Percentiles rank a stretch among this genome's conserved stretches.
These are phyloP conservation scores for Rosa hybrid DNA, from an alignment of 331 rosid species.

Conservation along the genomic window DNA sequence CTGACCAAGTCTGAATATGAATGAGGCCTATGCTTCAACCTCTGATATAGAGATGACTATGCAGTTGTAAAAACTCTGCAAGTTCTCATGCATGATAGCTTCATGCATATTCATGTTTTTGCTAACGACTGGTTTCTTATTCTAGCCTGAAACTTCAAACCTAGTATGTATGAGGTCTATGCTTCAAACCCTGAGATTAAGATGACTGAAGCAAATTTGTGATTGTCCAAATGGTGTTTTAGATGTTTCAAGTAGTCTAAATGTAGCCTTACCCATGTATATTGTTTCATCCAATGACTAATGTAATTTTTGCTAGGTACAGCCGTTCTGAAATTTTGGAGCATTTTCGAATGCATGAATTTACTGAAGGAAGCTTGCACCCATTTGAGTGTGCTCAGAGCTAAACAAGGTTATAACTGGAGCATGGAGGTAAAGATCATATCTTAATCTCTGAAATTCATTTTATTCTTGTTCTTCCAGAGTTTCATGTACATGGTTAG, in stretches of 20 bases:
- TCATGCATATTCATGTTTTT: neutral
- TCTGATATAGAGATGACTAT: neutral
- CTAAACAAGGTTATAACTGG: constrained; percentile 42
- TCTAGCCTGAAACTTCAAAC: neutral
- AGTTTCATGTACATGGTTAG: neutral
- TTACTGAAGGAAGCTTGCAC: constrained; percentile 83
- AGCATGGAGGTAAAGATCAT: constrained; percentile 26
- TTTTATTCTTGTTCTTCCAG: neutral
- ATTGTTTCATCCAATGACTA: constrained; percentile 22
- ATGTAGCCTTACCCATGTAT: neutral
- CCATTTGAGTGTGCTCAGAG: constrained; percentile 98
- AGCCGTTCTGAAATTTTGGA: constrained; percentile 86
- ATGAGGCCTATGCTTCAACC: neutral
- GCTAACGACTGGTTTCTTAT: neutral
- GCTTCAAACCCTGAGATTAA: constrained; percentile 2
- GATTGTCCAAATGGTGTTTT: neutral
- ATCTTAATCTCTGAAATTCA: neutral
- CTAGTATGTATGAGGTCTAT: neutral
- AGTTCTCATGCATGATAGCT: neutral
- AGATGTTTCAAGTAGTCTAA: neutral
- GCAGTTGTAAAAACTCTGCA: constrained; percentile 2
- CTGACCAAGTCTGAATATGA: neutral
- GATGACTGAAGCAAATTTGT: neutral
- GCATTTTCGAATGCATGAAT: constrained; percentile 82
- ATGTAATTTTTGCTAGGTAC: constrained; percentile 31